phyloP scores from a whole-genome alignment of 148 eudicot genomes.

The Diospyros kaki region DNA sequence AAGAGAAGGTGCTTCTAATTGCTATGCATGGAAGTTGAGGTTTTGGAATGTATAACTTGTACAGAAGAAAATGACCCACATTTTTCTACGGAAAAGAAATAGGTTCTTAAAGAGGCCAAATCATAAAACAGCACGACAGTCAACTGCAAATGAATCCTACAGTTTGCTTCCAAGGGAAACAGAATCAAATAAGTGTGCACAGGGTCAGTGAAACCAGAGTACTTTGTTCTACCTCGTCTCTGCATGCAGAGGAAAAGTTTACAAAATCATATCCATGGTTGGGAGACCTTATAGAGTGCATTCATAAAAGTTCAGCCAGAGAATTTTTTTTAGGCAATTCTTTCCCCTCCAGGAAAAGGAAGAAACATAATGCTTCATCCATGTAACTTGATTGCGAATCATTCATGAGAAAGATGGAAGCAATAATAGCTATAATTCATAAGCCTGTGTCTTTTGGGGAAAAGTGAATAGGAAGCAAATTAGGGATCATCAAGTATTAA shows the following conservation, averaged over 20 bases:
- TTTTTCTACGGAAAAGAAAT: background rate
- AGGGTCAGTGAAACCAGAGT: background rate
- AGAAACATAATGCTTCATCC: no score
- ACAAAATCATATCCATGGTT: background rate
- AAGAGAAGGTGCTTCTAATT: background rate
- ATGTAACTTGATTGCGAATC: background rate
- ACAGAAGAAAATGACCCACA: background rate
- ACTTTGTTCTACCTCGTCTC: background rate
- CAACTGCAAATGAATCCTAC: background rate
- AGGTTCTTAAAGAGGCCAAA: background rate
- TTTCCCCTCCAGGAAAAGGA: background rate
- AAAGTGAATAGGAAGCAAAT: background rate
- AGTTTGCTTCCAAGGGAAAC: background rate
- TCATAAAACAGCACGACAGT: background rate
- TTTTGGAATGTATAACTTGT: background rate
- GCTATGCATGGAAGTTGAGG: background rate
- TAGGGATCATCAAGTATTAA: background rate
- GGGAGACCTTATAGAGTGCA: background rate
- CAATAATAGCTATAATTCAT: background rate
- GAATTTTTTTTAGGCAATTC: background rate
- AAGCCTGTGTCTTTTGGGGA: background rate
- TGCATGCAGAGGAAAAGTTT: background rate
- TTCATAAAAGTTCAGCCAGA: background rate
- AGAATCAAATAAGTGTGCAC: background rate
- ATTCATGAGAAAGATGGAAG: background rate